These are phyloP conservation scores for Schizochytrium sp. DNA, from an alignment of 108 stramenopile genomes.

Conservation along the genomic window DNA sequence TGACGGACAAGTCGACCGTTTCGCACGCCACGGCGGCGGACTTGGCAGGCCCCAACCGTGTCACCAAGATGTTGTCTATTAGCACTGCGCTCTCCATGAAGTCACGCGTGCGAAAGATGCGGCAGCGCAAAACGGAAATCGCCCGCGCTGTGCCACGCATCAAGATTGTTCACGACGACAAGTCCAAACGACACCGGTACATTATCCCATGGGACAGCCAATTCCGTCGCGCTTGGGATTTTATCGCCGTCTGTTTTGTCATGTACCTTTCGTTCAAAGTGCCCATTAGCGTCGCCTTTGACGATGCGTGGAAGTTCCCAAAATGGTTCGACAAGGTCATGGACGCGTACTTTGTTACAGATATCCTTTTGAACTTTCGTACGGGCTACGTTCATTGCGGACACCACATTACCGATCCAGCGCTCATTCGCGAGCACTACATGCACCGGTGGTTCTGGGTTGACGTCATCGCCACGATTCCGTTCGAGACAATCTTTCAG, in stretches of 20 bases:
- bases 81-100: neutral
- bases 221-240: neutral
- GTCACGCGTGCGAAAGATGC: neutral
- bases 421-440: constrained; percentile 5
- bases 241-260: neutral
- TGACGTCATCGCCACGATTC: neutral
- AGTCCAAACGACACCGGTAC: neutral
- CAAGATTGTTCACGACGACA: constrained; percentile 1
- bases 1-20: neutral
- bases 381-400: neutral
- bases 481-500: neutral
- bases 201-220: constrained; percentile 12
- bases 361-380: neutral
- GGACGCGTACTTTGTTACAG: neutral
- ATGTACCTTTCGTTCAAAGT: constrained; percentile 1
- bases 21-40: neutral
- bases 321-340: neutral
- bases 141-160: neutral
- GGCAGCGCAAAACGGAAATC: neutral
- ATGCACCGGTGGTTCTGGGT: constrained; percentile 8
- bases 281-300: constrained; percentile 6
- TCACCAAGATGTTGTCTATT: neutral
- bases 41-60: neutral
- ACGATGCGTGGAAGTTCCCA: neutral
- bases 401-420: neutral